Evolutionary conservation across 768 basidiomycete species (phyloP).

Genomic region (Piloderma croceum): DNA sequence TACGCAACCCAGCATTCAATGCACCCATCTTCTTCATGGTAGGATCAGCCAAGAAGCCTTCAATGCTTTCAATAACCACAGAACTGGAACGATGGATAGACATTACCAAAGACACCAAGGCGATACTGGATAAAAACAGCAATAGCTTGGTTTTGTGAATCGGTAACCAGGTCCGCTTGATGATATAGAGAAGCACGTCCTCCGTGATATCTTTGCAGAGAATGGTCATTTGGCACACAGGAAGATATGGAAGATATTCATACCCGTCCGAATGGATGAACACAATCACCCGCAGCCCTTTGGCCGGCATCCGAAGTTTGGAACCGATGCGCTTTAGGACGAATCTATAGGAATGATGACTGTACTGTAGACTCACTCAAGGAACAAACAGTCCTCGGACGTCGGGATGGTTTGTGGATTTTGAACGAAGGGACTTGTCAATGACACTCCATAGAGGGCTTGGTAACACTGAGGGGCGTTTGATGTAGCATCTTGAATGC

Average conservation of each 20-base stretch:
- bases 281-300: slow-evolving; percentile 27
- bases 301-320: slow-evolving; percentile 11
- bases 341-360: not conserved
- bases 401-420: not conserved
- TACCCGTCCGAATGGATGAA: slow-evolving; percentile 35
- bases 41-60: slow-evolving; percentile 26
- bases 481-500: slow-evolving; percentile 21
- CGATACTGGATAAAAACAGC: slow-evolving; percentile 30
- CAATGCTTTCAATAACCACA: too few relatives aligned
- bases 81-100: too few relatives aligned
- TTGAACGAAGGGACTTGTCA: slow-evolving; percentile 8
- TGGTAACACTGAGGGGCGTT: slow-evolving; percentile 24
- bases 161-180: slow-evolving; percentile 20
- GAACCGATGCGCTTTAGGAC: slow-evolving; percentile 23
- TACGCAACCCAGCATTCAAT: slow-evolving; percentile 32
- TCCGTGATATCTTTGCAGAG: slow-evolving; percentile 17
- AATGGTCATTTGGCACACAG: not conserved
- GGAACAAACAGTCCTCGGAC: slow-evolving; percentile 31
- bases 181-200: slow-evolving; percentile 15
- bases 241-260: not conserved
- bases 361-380: slow-evolving; percentile 18
- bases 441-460: slow-evolving; percentile 3
- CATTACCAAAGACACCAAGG: slow-evolving; percentile 28
- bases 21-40: slow-evolving; percentile 25
- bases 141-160: slow-evolving; percentile 19